These are phyloP conservation scores for Paxillus involutus DNA, from an alignment of 768 basidiomycete genomes.

Conservation along the genomic window DNA sequence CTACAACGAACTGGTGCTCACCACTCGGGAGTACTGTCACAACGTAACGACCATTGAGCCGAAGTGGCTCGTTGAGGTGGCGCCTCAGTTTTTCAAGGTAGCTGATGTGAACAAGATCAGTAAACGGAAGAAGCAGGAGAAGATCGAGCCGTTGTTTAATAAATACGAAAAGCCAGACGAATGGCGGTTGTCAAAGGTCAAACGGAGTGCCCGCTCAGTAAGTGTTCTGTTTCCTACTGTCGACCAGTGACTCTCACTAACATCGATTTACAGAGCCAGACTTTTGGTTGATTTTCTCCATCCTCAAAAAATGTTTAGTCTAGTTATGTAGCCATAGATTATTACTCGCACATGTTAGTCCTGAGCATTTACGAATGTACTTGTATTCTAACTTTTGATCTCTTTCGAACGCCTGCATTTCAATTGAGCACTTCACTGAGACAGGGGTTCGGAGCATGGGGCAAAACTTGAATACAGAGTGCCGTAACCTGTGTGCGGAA, in stretches of 20 bases:
- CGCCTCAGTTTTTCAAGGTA: conserved; percentile 98
- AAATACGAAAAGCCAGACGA: conserved; percentile 94
- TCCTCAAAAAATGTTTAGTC: not conserved
- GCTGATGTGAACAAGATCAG: conserved; percentile 98
- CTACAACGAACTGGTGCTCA: conserved; percentile 94
- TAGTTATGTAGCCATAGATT: conserved; percentile 11
- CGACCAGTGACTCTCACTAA: conserved; percentile 11
- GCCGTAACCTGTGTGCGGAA: not conserved
- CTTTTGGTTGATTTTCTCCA: conserved; percentile 64
- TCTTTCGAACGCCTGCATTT: too few species aligned
- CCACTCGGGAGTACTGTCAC: conserved; percentile 93
- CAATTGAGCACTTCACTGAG: too few species aligned
- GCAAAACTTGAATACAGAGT: not conserved
- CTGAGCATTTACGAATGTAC: not conserved
- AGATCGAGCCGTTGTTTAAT: conserved; percentile 95
- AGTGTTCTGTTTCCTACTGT: conserved; percentile 22
- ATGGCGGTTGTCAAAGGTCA: conserved; percentile 92
- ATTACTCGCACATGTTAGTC: conserved; percentile 3
- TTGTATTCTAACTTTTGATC: too few species aligned
- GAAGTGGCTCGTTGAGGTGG: conserved; percentile 97
- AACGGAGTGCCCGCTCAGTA: conserved; percentile 84
- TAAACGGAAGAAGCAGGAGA: conserved; percentile 93
- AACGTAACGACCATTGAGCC: conserved; percentile 96
- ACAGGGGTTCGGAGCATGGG: too few species aligned
- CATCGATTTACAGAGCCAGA: conserved; percentile 65